Conservation (phyloP, 2,329 filamentous ascomycete genomes). For the Pleurostoma richardsiae region DNA sequence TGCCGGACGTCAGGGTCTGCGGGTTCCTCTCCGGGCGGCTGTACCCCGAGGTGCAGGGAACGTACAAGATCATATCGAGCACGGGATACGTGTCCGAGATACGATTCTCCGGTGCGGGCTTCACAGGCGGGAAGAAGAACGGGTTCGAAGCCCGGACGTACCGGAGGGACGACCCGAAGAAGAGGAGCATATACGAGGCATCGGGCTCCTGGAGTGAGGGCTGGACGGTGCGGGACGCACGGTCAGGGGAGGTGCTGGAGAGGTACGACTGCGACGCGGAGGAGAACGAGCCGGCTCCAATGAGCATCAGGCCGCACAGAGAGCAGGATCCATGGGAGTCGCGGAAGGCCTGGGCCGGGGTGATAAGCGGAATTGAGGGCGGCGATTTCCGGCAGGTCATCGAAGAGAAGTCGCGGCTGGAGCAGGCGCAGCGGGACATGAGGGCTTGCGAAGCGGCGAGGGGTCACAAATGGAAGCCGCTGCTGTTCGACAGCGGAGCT, state of each 20-base stretch:
- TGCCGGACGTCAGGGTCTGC: slow-evolving; percentile 41
- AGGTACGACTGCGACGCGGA: slow-evolving; percentile 27
- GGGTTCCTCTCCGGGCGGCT: slow-evolving; percentile 40
- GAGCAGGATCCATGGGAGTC: slow-evolving; percentile 78
- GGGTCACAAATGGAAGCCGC: slow-evolving; percentile 34
- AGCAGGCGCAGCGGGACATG: slow-evolving; percentile 74
- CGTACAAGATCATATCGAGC: slow-evolving; percentile 38
- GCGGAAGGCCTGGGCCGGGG: slow-evolving; percentile 72
- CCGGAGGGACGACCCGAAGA: slow-evolving; percentile 26
- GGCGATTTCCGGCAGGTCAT: slow-evolving; percentile 72
- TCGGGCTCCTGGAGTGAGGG: slow-evolving; percentile 37
- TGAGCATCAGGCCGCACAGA: slow-evolving; percentile 46
- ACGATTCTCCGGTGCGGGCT: slow-evolving; percentile 38
- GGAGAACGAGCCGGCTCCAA: slow-evolving; percentile 22
- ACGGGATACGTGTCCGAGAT: slow-evolving; percentile 40
- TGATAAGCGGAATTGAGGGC: slow-evolving; percentile 65
- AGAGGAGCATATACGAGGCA: slow-evolving; percentile 29
- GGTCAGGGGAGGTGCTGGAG: slow-evolving; percentile 25
- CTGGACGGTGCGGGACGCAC: slow-evolving; percentile 26
- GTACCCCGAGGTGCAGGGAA: slow-evolving; percentile 42
- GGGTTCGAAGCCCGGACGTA: slow-evolving; percentile 38
- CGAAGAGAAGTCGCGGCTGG: slow-evolving; percentile 71
- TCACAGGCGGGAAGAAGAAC: slow-evolving; percentile 39
- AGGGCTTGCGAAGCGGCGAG: slow-evolving; percentile 59
- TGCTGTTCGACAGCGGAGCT: slow-evolving; percentile 23